Evolutionary conservation across 805 yeast species (phyloP), one percentile per base, ranked within the genome.

Genomic region (Monosporozyma yasuniensis): DNA sequence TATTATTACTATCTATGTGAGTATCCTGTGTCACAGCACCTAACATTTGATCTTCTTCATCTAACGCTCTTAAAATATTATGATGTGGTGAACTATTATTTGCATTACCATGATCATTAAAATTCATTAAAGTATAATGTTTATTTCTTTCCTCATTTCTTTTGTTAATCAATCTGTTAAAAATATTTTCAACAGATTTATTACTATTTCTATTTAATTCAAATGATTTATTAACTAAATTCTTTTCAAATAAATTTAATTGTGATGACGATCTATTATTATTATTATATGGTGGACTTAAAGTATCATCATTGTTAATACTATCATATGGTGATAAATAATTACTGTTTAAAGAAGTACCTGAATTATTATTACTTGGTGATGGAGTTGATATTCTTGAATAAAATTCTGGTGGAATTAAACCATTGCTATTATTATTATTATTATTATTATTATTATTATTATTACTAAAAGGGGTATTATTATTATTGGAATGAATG

Each of bases 341-440:
- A 53, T 22, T 39, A 35, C 44, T 54, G 18, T 35, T 48, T 30
- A 63, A 50, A 0, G 69, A 64, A 7, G 61, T 51, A 50, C 53
- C 59, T 2, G 68, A 64, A 46, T 64, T 64, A 46, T 62, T 62
- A 18, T 56, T 59, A 46, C 66, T 63, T 16, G 67, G 53, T 8
- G 67, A 57, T 9, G 69, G 68, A 2, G 68, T 57, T 2, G 69
- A 63, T 23, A 65, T 55, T 42, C 66, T 57, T 2, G 68, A 65
- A 46, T 63, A 64, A 49, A 66, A 65, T 46, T 65, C 70, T 0
- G 70, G 70, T 4, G 70, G 70, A n/a, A 66, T 66, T 47, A 64
- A 50, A 1, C 67, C 61, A n/a, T 48, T 48, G 18, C 32, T 34
- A 11, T 32, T 32, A 41, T 21, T 37, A 34, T 41, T 28, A 16